Base-by-base conservation (phyloP, 2,329 filamentous ascomycete genomes). In the Acrocalymma vagum region DNA sequence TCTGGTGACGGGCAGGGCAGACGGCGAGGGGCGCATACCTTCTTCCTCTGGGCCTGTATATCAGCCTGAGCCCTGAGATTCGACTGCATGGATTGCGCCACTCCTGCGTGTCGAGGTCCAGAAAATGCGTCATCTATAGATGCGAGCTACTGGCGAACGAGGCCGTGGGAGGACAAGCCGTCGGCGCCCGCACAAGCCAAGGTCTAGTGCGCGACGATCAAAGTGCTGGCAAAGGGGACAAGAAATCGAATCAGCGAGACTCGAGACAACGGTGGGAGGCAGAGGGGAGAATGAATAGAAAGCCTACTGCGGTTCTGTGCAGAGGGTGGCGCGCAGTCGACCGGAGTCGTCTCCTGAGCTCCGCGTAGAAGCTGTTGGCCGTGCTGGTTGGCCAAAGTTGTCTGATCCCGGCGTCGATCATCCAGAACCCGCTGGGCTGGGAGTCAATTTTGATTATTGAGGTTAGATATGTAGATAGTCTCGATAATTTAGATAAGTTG, bases 11-110 rank as follows among this genome's bases (percentile, higher is more conserved):
- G 28, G 45, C 40, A 31, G 27, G 48, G 28, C 20, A 27, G 18
- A 33, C 15, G 20, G 29, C 29, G 25, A 26, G 24, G 42, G n/a
- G n/a, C 8, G 45, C 59, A 29, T 53, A 81, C 79, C 78, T 82
- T 82, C 72, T 78, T 78, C 72, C 81, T 78, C 63, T 80, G 78
- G 63, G 76, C 78, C 66, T 82, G 79, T 62, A 78, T 70, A 72
- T 82, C 79, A 69, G 78, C 77, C 72, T 78, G 78, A 60, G 76
- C 69, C 63, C 63, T 72, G 48, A 65, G 61, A 60, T 70, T 69
- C 67, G 71, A 72, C 72, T 75, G 74, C 65, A 70, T 70, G 62
- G 59, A 58, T 65, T 58, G 64, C 62, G 63, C 58, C 62, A 58
- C 62, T 61, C 54, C 58, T 45, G 47, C 45, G 47, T 55, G 39